Base-by-base conservation (phyloP, 2,329 filamentous ascomycete genomes). In the Aspergillus sp. region DNA sequence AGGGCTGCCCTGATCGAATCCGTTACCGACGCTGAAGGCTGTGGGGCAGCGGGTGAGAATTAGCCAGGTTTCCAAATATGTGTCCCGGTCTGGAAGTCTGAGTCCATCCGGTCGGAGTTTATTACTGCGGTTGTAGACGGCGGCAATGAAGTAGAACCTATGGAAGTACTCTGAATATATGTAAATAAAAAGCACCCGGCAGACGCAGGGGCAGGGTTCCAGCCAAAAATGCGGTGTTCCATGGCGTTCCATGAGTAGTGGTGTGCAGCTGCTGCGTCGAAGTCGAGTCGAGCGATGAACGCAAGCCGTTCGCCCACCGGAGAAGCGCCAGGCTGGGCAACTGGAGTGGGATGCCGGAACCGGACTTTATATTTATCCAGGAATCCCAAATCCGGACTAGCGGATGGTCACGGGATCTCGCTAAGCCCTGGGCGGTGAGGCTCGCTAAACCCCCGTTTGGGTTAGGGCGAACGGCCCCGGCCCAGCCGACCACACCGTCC, bases 361-460 rank as follows among this genome's bases (percentile, higher is more conserved):
- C 20, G 44, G 41, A 42, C 15, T 13, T 43, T 29, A 1, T 8
- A 7, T 43, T 44, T 27, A 8, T 41, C 42, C 47, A 34, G 2
- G 0, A 1, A 7, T 11, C 15, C 31, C 36, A 2, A 8, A 45
- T 37, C 16, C 1, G 36, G 50, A 30, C 35, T 49, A 51, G 48
- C 25, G 33, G 3, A 8, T 10, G 15, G 45, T 58, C 53, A 57
- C 47, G 46, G 46, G 55, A 54, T 47, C 51, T 51, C 41, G 47
- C 42, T 45, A 53, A 59, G 43, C 48, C 55, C 55, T 48, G 47
- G 36, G 32, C 34, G 36, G 30, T 36, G 33, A 26, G 24, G 32
- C 49, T 58, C 55, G 55, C 55, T 59, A 58, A 58, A 52, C 35
- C 43, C 51, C 54, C 47, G 37, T 45, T 56, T 49, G 39, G 54